Base-by-base conservation (phyloP, 208 protist genomes). In the Wallacemonas sp. region DNA sequence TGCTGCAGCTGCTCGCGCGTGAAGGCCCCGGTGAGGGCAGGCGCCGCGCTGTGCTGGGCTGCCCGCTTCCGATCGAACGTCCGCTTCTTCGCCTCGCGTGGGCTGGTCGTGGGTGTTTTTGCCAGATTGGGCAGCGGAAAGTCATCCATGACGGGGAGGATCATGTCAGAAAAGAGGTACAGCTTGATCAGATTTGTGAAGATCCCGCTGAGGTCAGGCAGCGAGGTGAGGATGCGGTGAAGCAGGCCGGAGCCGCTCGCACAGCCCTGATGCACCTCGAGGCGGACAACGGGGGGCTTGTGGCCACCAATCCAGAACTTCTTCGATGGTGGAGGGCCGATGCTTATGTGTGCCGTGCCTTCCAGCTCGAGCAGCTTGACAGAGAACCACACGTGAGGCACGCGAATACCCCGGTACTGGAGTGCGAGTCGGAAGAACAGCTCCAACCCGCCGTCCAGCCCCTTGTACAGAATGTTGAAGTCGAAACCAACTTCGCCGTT, bases 121-220 rank as follows among this genome's bases (percentile, higher is more conserved):
- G 81, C 72, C 1, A 93, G 60, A 62, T 62, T 90, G 2, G 90
- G 90, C 21, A 93, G 73, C 33, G 90, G 80, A 56, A 93, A 96
- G 73, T 96, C 90, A 27, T 96, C 90, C 77, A 96, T 77, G 53
- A 76, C 77, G 0, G 90, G 90, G 2, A 96, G 64, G n/a, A 86
- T 69, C 80, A 96, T 90, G 33, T 94, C 83, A 9, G 55, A 60
- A 45, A 93, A 82, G 41, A 92, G 45, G 58, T 93, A 88, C 0
- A 91, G 58, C 53, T 89, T 88, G 21, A 96, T 41, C 22, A 91
- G 60, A 59, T 91, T 88, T 3, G 80, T 85, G 26, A 79, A 44
- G 41, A 90, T 86, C 26, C 42, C 49, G 70, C 79, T 88, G 30
- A 94, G 72, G 68, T 94, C 77, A 0, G 90, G 90, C 36, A 96